A percentile compares a stretch with the other conserved stretches of the same genome.
These are phyloP conservation scores for Mortierella sp. DNA, from an alignment of 371 early-diverging fungal species.

Conservation along the genomic window DNA sequence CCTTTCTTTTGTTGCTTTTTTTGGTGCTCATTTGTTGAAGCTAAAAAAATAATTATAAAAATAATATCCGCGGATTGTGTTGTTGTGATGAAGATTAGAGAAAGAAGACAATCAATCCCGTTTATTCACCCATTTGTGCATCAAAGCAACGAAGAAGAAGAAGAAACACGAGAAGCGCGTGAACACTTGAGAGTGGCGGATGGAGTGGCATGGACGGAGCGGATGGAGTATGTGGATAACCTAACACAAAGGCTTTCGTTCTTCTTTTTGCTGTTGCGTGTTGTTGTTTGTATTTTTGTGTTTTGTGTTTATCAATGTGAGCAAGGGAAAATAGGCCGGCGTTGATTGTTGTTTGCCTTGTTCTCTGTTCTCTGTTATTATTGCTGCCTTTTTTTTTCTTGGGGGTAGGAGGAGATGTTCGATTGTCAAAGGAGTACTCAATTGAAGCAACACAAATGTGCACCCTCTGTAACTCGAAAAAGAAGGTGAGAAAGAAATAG, in stretches of 20 bases:
- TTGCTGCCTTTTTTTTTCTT: background rate
- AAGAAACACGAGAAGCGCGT: constrained; percentile 1
- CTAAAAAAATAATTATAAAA: background rate
- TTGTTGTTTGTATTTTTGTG: background rate
- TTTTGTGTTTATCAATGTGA: background rate
- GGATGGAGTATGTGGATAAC: background rate
- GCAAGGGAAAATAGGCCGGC: constrained; percentile 9
- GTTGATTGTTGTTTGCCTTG: background rate
- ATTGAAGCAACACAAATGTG: too few species aligned
- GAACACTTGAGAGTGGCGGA: background rate
- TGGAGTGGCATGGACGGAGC: background rate
- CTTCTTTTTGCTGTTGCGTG: background rate
- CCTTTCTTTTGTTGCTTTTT: too few species aligned
- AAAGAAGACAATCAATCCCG: background rate
- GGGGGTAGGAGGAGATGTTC: background rate
- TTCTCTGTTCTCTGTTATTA: too few species aligned
- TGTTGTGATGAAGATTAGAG: background rate
- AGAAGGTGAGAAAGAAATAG: background rate
- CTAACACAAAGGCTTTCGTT: background rate
- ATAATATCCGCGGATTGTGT: background rate
- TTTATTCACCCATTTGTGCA: background rate
- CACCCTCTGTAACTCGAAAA: background rate
- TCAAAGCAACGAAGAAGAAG: background rate
- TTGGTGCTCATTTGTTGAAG: too few species aligned
- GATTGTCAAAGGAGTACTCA: background rate